Evolutionary conservation across 352 stramenopile genomes (phyloP).

Genomic region (Peronospora farinosa): DNA sequence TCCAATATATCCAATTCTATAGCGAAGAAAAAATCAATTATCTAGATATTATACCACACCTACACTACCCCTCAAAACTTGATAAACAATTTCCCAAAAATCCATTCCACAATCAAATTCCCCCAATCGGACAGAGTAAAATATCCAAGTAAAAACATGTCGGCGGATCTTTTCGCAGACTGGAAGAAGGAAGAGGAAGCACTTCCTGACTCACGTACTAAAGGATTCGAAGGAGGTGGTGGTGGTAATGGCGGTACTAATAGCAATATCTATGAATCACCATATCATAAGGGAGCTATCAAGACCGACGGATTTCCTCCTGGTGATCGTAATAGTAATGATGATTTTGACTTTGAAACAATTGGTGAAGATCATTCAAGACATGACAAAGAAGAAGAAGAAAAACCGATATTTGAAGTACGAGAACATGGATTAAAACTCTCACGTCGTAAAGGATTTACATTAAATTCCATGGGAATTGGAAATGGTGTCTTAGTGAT

Average conservation of each 20-base stretch:
- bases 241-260: background rate
- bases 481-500: constrained; percentile 79
- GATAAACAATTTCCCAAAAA: no score
- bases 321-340: constrained; percentile 34
- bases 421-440: constrained; percentile 84
- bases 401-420: constrained; percentile 82
- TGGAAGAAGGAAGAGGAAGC: constrained; percentile 80
- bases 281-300: constrained; percentile 23
- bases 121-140: no score
- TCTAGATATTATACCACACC: no score
- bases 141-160: constrained; percentile 40
- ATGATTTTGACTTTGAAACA: constrained; percentile 80
- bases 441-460: constrained; percentile 79
- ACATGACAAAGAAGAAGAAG: constrained; percentile 54
- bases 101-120: no score
- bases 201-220: constrained; percentile 19
- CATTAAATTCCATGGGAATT: constrained; percentile 70
- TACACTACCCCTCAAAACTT: no score
- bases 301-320: constrained; percentile 23
- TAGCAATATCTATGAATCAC: constrained; percentile 33
- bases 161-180: constrained; percentile 84
- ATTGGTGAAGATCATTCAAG: constrained; percentile 28
- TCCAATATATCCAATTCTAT: background rate
- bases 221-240: background rate
- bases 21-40: no score